Evolutionary conservation across 2,329 filamentous ascomycete species (phyloP), one percentile per base, ranked within the genome.

Genomic region (Sclerotinia glacialis): DNA sequence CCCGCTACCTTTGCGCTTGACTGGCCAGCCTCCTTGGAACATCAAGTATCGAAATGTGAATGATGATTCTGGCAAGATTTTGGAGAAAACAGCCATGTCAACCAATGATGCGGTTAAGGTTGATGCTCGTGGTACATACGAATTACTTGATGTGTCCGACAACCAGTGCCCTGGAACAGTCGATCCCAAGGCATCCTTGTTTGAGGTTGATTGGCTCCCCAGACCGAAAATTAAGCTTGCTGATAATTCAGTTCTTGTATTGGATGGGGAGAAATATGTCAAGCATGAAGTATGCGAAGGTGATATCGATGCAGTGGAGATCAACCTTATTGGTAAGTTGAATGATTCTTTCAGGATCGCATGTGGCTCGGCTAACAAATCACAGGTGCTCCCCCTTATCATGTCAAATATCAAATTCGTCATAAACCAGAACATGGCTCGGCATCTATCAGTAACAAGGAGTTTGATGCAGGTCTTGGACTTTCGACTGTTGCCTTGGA

Each of bases 271-370:
- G 37, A 82, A 83, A 44, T 90, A 89, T 75, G 76, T 88, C 72
- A 96, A 96, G 78, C 85, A 88, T 52, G 89, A 93, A 68, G 89
- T 99, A 40, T 99, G 95, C 75, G 93, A 99, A 79, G 94, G 94
- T 40, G 94, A 98, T 69, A 90, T 97, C 74, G 94, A 97, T 77
- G 87, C 88, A 4, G 88, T 97, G 65, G 93, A 97, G 74, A 81
- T 99, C 64, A 84, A 85, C 53, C 84, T 99, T 69, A 85, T 85
- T 76, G 94, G 92, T 86, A 85, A 79, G 83, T 76, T 52, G 49
- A 60, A 26, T 44, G 7, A 54, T 28, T 37, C 26, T 9, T 5
- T 4, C 34, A 16, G 21, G 31, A 23, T 26, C 26, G 16, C 47
- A 5, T 58, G 2, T n/a, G 21, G 8, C n/a, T 59, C 23, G 21